Base-by-base conservation (phyloP, 176 grass and related monocot species). In the Guadua angustifolia region DNA sequence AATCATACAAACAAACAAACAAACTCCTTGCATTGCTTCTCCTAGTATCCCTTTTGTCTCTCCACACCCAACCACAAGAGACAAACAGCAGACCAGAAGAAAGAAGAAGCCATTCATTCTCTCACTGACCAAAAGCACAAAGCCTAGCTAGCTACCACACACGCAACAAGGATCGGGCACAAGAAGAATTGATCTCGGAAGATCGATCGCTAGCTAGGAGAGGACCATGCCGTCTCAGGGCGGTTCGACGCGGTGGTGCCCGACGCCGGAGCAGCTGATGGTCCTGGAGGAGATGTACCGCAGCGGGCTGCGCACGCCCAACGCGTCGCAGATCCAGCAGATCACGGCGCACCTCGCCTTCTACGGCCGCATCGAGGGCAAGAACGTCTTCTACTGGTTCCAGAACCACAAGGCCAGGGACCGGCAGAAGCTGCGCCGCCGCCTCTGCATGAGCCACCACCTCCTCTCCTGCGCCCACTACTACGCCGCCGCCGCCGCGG, bases 361-460 rank as follows among this genome's bases (percentile, higher is more conserved):
- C 25, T 98, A 95, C 79, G 95, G 95, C 16, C 95, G 94, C 84
- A 95, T 99, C 73, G 96, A 99, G 83, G 96, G 96, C 72, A 99
- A 99, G 91, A 99, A 99, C 80, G 96, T 99, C 39, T 99, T 99
- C 83, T 99, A 99, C 81, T 99, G 96, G 96, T 99, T 99, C 69
- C 96, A 99, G 91, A 99, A 99, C 85, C 96, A 99, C 89, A 99
- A 99, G 93, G 96, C 96, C 21, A 82, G 96, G 2, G 95, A 98
- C 72, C 79, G 95, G 3, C 95, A 98, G 82, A 97, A 97, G 86
- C 92, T 98, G 16, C 83, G 95, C 38, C 90, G 95, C 82, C 40
- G 90, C 16, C 92, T 95, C 38, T 92, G 89, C 91, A 95, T 88
- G 87, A 88, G 76, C 85, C 88, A 89, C 63, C 73, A 91, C 73